Base-by-base conservation (phyloP, 768 basidiomycete species). In the Sistotremastrum suecicum region DNA sequence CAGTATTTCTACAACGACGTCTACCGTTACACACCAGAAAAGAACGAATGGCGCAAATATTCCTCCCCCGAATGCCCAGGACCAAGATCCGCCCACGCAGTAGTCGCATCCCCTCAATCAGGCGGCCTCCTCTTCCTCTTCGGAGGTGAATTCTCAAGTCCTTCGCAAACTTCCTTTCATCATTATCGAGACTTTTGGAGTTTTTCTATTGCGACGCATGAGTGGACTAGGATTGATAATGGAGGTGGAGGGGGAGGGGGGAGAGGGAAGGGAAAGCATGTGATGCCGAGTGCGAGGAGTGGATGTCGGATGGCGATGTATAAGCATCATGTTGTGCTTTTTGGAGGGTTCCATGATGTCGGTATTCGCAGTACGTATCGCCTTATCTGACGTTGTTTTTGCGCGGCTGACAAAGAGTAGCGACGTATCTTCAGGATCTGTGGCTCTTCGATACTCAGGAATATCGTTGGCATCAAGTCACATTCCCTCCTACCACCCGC, bases 31-130 rank as follows among this genome's bases (percentile, higher is more conserved):
- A 72, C 80, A 1, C 84, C 88, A 0, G 85, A 87, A 35, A 88
- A 88, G 77, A 79, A 91, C 54, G 90, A 94, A 68, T 94, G 90
- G 90, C 72, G 83, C 7, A 78, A 76, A 54, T 91, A 87, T 51
- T 69, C 88, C 30, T 87, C 84, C 0, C 80, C 77, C 8, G 87
- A 80, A 0, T 85, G 83, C 52, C 91, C 91, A 0, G 85, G 86
- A 2, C 90, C 90, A 2, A 72, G 90, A 37, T 85, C 82, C 6
- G 90, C 90, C 0, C 90, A 94, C 59, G 83, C 84, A 7, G 76
- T 86, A 4, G 81, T 79, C 28, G 74, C 76, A 0, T 75, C 76
- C 2, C 77, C 85, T 0, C 71, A 72, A 1, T 79, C 76, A n/a
- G 90, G 90, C 0, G 90, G 90, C 2, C 89, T 88, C 55, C 66